Conservation (phyloP, 257 asterid genomes). For the Plantago elongata region DNA sequence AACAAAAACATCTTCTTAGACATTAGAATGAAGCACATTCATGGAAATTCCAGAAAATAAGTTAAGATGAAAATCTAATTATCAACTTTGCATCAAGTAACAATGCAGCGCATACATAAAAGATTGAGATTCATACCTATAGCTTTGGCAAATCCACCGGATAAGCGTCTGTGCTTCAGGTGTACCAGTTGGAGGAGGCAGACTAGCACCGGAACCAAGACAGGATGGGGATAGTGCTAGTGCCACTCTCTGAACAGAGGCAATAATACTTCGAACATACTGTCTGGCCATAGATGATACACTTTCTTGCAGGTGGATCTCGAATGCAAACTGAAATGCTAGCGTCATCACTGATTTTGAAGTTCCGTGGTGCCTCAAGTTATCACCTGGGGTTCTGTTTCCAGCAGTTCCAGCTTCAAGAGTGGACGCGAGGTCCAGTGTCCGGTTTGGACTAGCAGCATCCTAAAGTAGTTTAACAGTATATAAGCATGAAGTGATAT, state of each 20-base stretch:
- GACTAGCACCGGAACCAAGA: conserved; percentile 42
- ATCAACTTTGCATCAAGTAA: not conserved
- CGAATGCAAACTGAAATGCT: conserved; percentile 91
- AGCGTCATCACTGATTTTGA: conserved; percentile 91
- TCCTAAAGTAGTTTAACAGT: conserved; percentile 37
- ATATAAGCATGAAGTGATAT: conserved; percentile 10
- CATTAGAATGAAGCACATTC: not conserved
- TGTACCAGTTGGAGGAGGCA: conserved; percentile 65
- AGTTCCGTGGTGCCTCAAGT: conserved; percentile 30
- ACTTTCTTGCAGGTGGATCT: conserved; percentile 78
- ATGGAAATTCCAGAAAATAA: too few relatives aligned
- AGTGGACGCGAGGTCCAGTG: conserved; percentile 90
- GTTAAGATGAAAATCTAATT: too few relatives aligned
- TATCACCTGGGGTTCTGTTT: conserved; percentile 40
- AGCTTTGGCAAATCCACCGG: conserved; percentile 91
- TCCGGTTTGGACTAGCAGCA: conserved; percentile 72
- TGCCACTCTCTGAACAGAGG: conserved; percentile 96
- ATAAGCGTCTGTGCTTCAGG: conserved; percentile 88
- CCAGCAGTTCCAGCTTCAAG: conserved; percentile 75
- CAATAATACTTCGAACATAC: conserved; percentile 78
- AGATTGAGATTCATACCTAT: conserved; percentile 40
- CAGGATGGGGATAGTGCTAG: conserved; percentile 80
- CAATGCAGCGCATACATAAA: not conserved
- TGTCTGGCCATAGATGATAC: conserved; percentile 91
- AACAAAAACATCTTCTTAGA: not conserved